Conservation (phyloP, 768 basidiomycete genomes). For the Termitomyces sp. region DNA sequence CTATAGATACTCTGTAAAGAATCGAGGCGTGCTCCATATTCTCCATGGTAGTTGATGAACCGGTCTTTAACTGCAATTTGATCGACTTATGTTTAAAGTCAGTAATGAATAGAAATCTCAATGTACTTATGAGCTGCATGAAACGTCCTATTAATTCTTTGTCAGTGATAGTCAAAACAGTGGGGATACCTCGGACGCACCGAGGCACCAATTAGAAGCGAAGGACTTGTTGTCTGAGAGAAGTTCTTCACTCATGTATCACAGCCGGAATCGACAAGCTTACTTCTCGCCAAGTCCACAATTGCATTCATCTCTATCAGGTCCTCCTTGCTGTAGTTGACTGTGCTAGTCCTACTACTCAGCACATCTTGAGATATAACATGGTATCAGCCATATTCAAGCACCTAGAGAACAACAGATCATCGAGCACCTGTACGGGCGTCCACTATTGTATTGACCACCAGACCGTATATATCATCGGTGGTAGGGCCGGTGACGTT, state of each 20-base stretch:
- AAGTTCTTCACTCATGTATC: not conserved
- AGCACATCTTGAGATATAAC: not conserved
- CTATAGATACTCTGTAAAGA: constrained; percentile 23
- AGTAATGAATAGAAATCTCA: too few relatives aligned
- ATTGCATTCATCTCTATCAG: constrained; percentile 14
- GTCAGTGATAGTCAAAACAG: not conserved
- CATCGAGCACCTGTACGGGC: constrained; percentile 12
- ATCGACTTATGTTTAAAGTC: too few relatives aligned
- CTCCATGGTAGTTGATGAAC: constrained; percentile 41
- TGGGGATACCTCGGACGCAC: not conserved
- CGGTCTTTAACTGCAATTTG: not conserved
- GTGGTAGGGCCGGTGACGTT: not conserved
- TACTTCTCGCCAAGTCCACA: constrained; percentile 10
- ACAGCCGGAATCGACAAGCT: not conserved
- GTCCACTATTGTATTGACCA: constrained; percentile 10
- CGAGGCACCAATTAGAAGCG: constrained; percentile 9
- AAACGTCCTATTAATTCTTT: not conserved
- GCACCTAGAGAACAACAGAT: not conserved
- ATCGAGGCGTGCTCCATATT: constrained; percentile 38
- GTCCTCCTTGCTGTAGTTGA: constrained; percentile 6
- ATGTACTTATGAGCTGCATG: not conserved
- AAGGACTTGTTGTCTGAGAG: not conserved
- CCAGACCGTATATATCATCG: constrained; percentile 1
- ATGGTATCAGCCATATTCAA: not conserved
- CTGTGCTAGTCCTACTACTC: constrained; percentile 3